Evolutionary conservation across 176 grass and related monocot genomes (phyloP), one percentile per base, ranked within the genome.

Genomic region (Oryza nivara): DNA sequence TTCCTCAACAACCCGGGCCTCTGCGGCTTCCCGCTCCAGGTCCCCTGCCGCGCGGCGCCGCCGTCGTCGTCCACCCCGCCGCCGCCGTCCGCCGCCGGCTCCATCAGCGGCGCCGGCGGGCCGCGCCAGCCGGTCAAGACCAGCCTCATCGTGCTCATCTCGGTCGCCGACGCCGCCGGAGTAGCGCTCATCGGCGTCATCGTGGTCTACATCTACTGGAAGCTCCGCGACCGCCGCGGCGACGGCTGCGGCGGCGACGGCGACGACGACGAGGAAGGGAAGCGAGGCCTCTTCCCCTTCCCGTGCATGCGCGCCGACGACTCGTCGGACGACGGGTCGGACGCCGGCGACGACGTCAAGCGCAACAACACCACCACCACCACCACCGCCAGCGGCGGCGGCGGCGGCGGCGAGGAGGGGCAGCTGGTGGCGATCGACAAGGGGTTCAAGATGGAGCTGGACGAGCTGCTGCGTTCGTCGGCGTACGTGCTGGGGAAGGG

Each of bases 401-500:
- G 65, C 7, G 35, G 82, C 3, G 48, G 84, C 13, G 65, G 90
- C 34, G 83, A 67, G 23, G 92, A 85, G 48, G 94, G 94, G 30
- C 81, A 87, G 69, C 75, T 97, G 69, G 95, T 97, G 83, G 88
- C 92, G 67, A 92, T 92, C 56, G 95, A 97, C 87, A 94, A 91
- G 80, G 90, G 88, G 36, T 97, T 97, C 78, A 67, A 30, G 65
- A 84, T 97, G 83, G 90, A 97, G 61, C 79, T 97, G 90, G 92
- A 97, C 72, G 95, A 97, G 81, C 84, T 97, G 80, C 85, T 97
- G 65, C 86, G 95, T 20, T 91, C 92, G 10, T 97, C 95, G 28
- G 95, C 95, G 43, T 97, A 97, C 84, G 95, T 97, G 56, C 88
- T 97, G 22, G 95, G 95, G 5, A 97, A 97, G 12, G 90, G 95